Conservation (phyloP, 805 yeast species). For the Nakazawaea ishiwadae region DNA sequence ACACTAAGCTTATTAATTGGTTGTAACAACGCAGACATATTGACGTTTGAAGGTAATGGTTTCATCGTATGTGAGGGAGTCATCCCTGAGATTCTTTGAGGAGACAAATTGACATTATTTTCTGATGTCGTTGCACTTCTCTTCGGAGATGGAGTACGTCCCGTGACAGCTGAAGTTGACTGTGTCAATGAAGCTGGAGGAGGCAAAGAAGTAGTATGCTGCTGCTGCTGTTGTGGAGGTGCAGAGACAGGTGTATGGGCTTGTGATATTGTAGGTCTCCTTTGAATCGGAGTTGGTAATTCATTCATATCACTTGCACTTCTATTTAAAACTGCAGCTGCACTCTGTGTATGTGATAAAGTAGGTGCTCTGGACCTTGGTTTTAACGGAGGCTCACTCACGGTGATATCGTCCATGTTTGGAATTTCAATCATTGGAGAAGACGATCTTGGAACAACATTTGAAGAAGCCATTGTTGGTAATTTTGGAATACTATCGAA, state of each 20-base stretch:
- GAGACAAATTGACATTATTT: slow-evolving; percentile 15
- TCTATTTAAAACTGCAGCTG: slow-evolving; percentile 35
- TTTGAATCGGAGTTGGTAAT: slow-evolving; percentile 21
- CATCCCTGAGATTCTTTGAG: slow-evolving; percentile 23
- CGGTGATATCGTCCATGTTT: slow-evolving; percentile 44
- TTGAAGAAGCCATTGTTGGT: slow-evolving; percentile 12
- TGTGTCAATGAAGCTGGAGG: slow-evolving; percentile 18
- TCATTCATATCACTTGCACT: slow-evolving; percentile 15
- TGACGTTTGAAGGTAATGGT: slow-evolving; percentile 38
- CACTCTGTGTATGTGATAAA: slow-evolving; percentile 37
- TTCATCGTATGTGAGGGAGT: slow-evolving; percentile 39
- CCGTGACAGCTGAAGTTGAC: slow-evolving; percentile 22
- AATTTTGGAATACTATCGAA: slow-evolving; percentile 10
- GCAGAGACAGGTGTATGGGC: slow-evolving; percentile 30
- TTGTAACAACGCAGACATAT: slow-evolving; percentile 37
- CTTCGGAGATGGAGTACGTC: slow-evolving; percentile 45
- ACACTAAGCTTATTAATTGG: slow-evolving; percentile 41
- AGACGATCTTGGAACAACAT: slow-evolving; percentile 30
- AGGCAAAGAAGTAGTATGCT: slow-evolving; percentile 16
- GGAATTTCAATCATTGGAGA: slow-evolving; percentile 67
- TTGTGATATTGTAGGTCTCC: slow-evolving; percentile 33
- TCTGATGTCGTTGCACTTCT: slow-evolving; percentile 16
- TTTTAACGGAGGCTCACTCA: slow-evolving; percentile 10
- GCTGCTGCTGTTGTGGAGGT: slow-evolving; percentile 17
- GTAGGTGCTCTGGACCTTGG: slow-evolving; percentile 36